phyloP scores from a whole-genome alignment of 2,329 filamentous ascomycete species.

The Cordyceps cateniannulata region DNA sequence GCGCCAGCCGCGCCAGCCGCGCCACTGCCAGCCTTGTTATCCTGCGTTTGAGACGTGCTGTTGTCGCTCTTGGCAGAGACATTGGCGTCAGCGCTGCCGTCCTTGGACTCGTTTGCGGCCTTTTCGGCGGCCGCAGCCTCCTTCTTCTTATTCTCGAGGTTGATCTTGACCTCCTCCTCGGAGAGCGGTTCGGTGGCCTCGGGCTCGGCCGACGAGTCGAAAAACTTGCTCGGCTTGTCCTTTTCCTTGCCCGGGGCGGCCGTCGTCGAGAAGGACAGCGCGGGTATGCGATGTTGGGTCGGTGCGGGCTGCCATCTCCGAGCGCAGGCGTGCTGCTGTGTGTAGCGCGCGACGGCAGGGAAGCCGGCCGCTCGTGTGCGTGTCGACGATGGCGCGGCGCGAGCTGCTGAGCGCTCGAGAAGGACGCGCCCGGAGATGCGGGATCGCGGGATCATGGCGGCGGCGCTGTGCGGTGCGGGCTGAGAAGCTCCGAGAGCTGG shows the following conservation, averaged over 20 bases:
- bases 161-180: slow-evolving; percentile 47
- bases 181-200: slow-evolving; percentile 39
- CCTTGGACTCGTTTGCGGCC: slow-evolving; percentile 41
- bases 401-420: slow-evolving; percentile 28
- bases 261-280: slow-evolving; percentile 32
- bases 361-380: slow-evolving; percentile 19
- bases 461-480: slow-evolving; percentile 7
- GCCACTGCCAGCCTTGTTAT: slow-evolving; percentile 42
- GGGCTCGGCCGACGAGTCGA: slow-evolving; percentile 39
- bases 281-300: slow-evolving; percentile 21
- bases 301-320: slow-evolving; percentile 23
- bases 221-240: slow-evolving; percentile 40
- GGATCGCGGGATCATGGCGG: slow-evolving; percentile 35
- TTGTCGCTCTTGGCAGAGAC: slow-evolving; percentile 41
- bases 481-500: slow-evolving; percentile 12
- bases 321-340: slow-evolving; percentile 24
- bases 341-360: slow-evolving; percentile 22
- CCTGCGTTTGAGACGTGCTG: slow-evolving; percentile 29
- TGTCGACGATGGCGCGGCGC: slow-evolving; percentile 19
- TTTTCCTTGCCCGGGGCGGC: slow-evolving; percentile 29
- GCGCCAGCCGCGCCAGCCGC: slow-evolving; percentile 46
- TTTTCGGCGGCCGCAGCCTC: slow-evolving; percentile 33
- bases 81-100: slow-evolving; percentile 32
- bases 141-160: slow-evolving; percentile 39
- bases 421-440: slow-evolving; percentile 33